A percentile compares a stretch with the other conserved stretches of the same genome.
Conservation (phyloP, 306 rosid genomes). For the Acacia melanoxylon region DNA sequence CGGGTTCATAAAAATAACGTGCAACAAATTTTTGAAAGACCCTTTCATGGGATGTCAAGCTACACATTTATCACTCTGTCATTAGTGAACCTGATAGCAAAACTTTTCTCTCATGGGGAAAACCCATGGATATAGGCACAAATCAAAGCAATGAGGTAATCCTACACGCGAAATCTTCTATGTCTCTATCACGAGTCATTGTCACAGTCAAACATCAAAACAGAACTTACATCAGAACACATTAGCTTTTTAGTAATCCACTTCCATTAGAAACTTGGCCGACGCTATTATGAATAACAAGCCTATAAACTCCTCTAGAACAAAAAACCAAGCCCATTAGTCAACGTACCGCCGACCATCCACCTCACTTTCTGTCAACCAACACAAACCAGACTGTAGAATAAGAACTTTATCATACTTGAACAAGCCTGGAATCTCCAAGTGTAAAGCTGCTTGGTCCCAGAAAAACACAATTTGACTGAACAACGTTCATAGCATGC, state of each 20-base stretch:
- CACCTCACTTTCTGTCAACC: conserved; percentile 55
- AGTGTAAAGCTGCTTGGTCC: conserved; percentile 50
- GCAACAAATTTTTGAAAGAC: neutral
- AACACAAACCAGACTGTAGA: conserved; percentile 47
- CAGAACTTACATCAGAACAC: neutral
- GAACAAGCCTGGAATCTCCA: conserved; percentile 54
- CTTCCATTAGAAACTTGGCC: neutral
- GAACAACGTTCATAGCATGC: conserved; percentile 54
- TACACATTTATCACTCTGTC: neutral
- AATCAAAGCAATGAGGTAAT: conserved; percentile 7
- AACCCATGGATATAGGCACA: neutral
- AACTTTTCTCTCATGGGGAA: neutral
- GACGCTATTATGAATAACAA: neutral
- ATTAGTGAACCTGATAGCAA: neutral
- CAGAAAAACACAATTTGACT: conserved; percentile 55
- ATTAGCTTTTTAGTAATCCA: neutral
- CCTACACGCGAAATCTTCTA: neutral
- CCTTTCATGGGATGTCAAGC: neutral
- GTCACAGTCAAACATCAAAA: neutral
- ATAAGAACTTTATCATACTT: conserved; percentile 41
- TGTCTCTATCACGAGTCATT: neutral
- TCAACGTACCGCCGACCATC: conserved; percentile 44
- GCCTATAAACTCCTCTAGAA: conserved; percentile 24
- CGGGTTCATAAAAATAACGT: neutral
- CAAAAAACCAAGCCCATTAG: neutral